These are phyloP conservation scores for Gnomoniopsis smithogilvyi DNA, from an alignment of 2,329 filamentous ascomycete species.

Conservation along the genomic window DNA sequence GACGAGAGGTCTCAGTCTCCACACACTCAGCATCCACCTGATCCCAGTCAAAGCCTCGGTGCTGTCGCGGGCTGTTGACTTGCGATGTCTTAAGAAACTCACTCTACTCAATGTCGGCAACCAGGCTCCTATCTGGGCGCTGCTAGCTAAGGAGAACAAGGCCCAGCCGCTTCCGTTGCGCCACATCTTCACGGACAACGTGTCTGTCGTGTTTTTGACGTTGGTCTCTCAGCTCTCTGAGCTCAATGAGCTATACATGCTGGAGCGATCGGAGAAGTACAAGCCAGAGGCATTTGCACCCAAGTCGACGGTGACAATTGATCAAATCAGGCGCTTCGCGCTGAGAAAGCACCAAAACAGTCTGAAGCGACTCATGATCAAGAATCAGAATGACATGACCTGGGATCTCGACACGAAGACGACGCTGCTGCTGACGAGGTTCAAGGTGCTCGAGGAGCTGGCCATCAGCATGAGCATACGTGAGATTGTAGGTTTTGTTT, in stretches of 20 bases:
- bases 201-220: slow-evolving; percentile 51
- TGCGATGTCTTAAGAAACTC: slow-evolving; percentile 52
- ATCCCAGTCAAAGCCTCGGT: slow-evolving; percentile 59
- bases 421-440: slow-evolving; percentile 49
- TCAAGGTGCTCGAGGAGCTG: slow-evolving; percentile 50
- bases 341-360: slow-evolving; percentile 55
- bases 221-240: slow-evolving; percentile 50
- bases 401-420: slow-evolving; percentile 60
- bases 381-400: slow-evolving; percentile 47
- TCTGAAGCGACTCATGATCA: slow-evolving; percentile 57
- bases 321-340: slow-evolving; percentile 55
- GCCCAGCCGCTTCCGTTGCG: slow-evolving; percentile 47
- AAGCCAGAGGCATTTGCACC: slow-evolving; percentile 52
- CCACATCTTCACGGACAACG: slow-evolving; percentile 62
- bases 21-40: slow-evolving; percentile 53
- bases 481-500: slow-evolving; percentile 47
- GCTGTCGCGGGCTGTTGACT: slow-evolving; percentile 52
- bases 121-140: slow-evolving; percentile 57
- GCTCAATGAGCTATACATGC: slow-evolving; percentile 56
- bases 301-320: slow-evolving; percentile 47
- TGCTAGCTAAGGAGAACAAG: slow-evolving; percentile 53
- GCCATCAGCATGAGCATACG: slow-evolving; percentile 52
- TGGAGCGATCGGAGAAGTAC: slow-evolving; percentile 50
- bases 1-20: slow-evolving; percentile 56
- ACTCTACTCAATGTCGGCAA: slow-evolving; percentile 62